These are phyloP conservation scores for Solanum raphanifolium DNA, from an alignment of 257 asterid genomes.

Conservation along the genomic window DNA sequence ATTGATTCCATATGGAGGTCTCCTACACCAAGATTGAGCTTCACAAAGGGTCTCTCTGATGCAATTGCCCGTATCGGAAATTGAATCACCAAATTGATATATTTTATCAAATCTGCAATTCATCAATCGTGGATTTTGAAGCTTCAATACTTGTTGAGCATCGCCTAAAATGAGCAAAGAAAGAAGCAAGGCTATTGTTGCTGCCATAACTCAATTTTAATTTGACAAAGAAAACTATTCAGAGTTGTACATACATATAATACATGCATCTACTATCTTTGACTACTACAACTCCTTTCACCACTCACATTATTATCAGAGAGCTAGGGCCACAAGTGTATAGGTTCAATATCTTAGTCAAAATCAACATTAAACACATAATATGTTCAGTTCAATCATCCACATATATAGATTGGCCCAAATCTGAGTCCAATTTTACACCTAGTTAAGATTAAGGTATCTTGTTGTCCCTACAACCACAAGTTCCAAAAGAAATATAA, in stretches of 20 bases:
- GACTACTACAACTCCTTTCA: not conserved
- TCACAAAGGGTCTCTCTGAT: not conserved
- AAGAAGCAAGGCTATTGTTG: not conserved
- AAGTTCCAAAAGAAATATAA: not conserved
- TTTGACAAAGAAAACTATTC: not conserved
- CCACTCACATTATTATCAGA: not conserved
- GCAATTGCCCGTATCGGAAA: slow-evolving; percentile 14
- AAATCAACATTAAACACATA: not conserved
- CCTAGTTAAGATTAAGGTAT: not conserved
- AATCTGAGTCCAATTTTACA: not conserved
- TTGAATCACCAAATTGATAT: slow-evolving; percentile 13
- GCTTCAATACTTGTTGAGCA: not conserved
- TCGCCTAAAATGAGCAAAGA: not conserved
- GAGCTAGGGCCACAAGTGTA: not conserved
- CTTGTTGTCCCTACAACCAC: not conserved
- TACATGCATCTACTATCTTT: not conserved
- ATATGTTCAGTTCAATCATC: no score
- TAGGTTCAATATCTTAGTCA: not conserved
- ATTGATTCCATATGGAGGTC: slow-evolving; percentile 5
- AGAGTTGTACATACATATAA: not conserved
- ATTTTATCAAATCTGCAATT: slow-evolving; percentile 8
- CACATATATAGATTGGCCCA: not conserved
- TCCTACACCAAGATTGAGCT: not conserved
- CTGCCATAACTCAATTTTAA: not conserved
- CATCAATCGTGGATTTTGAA: not conserved